phyloP scores from a whole-genome alignment of 257 asterid genomes.

The Lithospermum erythrorhizon region DNA sequence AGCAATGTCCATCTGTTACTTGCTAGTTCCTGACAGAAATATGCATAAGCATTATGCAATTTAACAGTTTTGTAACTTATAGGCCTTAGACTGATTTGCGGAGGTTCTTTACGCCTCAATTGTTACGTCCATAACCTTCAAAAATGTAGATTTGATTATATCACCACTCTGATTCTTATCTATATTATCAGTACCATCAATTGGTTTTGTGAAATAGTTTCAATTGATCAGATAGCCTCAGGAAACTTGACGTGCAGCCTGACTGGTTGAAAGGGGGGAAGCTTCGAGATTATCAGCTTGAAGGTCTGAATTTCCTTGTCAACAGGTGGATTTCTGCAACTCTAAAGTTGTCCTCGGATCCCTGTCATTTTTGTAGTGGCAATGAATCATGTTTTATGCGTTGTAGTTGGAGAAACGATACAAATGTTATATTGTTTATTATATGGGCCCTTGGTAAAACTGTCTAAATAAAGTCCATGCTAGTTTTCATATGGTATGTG shows the following conservation, averaged over 20 bases:
- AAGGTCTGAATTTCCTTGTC: conserved; percentile 92
- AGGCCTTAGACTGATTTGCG: too few relatives aligned
- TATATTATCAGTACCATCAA: background rate
- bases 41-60: background rate
- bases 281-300: conserved; percentile 99
- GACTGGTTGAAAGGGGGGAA: conserved; percentile 97
- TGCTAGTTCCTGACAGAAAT: background rate
- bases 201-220: conserved; percentile 4
- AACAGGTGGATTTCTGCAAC: conserved; percentile 48
- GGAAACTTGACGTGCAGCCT: conserved; percentile 97
- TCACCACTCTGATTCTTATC: background rate
- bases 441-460: conserved; percentile 99
- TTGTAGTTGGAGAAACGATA: conserved; percentile 97
- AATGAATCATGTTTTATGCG: conserved; percentile 40
- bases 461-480: conserved; percentile 97
- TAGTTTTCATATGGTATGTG: conserved; percentile 84
- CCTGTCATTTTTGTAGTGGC: conserved; percentile 9
- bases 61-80: background rate
- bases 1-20: background rate
- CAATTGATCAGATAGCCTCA: conserved; percentile 67
- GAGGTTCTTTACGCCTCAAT: too few relatives aligned
- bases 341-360: background rate
- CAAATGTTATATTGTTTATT: conserved; percentile 98
- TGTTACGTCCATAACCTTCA: background rate
- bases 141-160: too few relatives aligned